Conservation (phyloP, 108 stramenopile genomes). For the Hondaea fermentalgiana region DNA sequence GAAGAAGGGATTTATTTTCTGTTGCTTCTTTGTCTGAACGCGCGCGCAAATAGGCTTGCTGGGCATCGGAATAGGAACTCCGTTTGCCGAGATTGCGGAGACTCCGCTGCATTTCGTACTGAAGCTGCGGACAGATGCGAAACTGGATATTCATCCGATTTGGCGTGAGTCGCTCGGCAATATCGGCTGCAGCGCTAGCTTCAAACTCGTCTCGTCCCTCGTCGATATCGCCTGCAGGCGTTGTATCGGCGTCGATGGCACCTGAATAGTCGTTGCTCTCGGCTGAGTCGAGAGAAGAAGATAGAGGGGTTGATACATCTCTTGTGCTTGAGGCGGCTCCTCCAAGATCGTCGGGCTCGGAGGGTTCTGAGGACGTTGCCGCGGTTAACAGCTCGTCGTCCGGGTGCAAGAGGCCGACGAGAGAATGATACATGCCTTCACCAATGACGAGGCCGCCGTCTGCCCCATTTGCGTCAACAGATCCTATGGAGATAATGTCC, state of each 20-base stretch:
- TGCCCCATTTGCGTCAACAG: neutral
- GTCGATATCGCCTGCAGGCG: neutral
- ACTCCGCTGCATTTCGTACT: neutral
- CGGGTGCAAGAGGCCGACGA: neutral
- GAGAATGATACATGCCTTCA: neutral
- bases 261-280: neutral
- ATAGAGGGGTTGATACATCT: neutral
- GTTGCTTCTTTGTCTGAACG: neutral
- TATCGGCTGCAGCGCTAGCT: neutral
- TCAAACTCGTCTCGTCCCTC: neutral
- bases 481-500: neutral
- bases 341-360: neutral
- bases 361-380: neutral
- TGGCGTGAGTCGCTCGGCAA: neutral
- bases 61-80: neutral
- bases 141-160: neutral
- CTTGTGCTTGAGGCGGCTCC: neutral
- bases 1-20: neutral
- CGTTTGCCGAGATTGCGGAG: neutral
- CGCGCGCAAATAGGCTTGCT: neutral
- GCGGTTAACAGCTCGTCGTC: neutral
- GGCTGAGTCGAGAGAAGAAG: too few species aligned
- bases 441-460: neutral
- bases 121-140: constrained; percentile 3
- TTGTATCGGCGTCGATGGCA: neutral